Conservation (phyloP, 225 moss, liverwort and hornwort species). For the Asterella californica region DNA sequence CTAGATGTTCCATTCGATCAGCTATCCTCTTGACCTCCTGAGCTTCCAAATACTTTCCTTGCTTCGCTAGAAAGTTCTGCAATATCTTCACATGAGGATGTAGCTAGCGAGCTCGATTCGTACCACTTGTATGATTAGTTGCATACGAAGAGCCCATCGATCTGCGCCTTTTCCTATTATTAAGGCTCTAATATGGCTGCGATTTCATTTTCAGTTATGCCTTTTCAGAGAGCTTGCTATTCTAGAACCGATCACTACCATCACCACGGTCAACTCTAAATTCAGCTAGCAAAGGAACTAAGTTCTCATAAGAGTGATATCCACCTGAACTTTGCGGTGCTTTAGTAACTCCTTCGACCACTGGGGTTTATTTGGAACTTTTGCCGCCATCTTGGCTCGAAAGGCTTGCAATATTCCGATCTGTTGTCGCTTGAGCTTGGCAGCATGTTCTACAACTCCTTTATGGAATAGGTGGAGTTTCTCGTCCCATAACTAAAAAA, state of each 20-base stretch:
- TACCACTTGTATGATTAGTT: not conserved
- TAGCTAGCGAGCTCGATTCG: not conserved
- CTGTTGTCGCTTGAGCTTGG: conserved; percentile 85
- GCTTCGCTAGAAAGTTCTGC: conserved; percentile 85
- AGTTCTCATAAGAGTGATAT: not conserved
- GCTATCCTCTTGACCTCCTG: conserved; percentile 90
- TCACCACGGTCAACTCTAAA: not conserved
- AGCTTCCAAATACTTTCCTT: conserved; percentile 95
- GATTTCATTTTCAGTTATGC: not conserved
- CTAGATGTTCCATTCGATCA: conserved; percentile 80
- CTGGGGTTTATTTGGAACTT: conserved; percentile 82
- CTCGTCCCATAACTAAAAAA: conserved; percentile 77
- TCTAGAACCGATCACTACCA: too few relatives aligned
- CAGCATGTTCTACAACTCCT: conserved; percentile 92
- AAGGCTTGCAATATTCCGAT: conserved; percentile 88
- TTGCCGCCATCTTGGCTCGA: conserved; percentile 73
- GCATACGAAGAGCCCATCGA: not conserved
- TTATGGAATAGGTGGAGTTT: conserved; percentile 91
- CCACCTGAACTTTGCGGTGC: conserved; percentile 90
- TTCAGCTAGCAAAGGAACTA: not conserved
- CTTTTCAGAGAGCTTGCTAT: too few relatives aligned
- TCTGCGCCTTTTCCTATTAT: not conserved
- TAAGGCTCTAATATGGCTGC: not conserved
- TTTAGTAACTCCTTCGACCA: conserved; percentile 95
- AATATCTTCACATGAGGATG: not conserved